Evolutionary conservation across 345 rosid genomes (phyloP), one percentile per base, ranked within the genome.

Genomic region (Bretschneidera sinensis): DNA sequence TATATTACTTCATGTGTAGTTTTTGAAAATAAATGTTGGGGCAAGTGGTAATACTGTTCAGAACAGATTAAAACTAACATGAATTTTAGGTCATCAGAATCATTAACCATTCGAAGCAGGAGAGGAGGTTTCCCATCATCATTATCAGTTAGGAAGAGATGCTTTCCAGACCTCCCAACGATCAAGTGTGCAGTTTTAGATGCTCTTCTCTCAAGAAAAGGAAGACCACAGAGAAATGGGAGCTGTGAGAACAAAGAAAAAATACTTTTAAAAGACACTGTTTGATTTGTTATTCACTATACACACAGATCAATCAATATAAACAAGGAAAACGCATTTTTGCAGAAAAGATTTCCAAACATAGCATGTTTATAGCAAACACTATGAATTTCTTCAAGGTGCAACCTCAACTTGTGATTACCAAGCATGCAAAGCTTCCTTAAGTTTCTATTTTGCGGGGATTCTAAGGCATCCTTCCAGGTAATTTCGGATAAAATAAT

Each of bases 101-200:
- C 96, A 55, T 84, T 74, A 60, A 81, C 85, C 98, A 92, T 85
- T 74, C 83, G 84, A 69, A 87, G 89, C 57, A 92, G 96, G 75
- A 89, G 98, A 16, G 96, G 98, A 61, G 83, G 86, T 47, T 78
- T 81, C 50, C 85, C 94, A 68, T 76, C 82, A 65, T 87, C 94
- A 20, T 51, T 71, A 60, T 92, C 98, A 21, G 90, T 91, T 28
- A 92, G 86, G 76, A 92, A 92, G 34, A 92, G 84, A 81, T 89
- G 98, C 69, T 82, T 92, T 16, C 98, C 96, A 2, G 98, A 82
- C 77, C 85, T 85, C 66, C 98, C 98, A 67, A 69, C 98, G 64
- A 91, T 68, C 55, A 92, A 70, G 58, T 87, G 97, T 45, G 98
- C 96, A 35, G 92, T 82, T 75, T 87, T 84, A 66, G 96, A 78